Base-by-base conservation (phyloP, 441 rosid species). In the Corymbia citriodora region DNA sequence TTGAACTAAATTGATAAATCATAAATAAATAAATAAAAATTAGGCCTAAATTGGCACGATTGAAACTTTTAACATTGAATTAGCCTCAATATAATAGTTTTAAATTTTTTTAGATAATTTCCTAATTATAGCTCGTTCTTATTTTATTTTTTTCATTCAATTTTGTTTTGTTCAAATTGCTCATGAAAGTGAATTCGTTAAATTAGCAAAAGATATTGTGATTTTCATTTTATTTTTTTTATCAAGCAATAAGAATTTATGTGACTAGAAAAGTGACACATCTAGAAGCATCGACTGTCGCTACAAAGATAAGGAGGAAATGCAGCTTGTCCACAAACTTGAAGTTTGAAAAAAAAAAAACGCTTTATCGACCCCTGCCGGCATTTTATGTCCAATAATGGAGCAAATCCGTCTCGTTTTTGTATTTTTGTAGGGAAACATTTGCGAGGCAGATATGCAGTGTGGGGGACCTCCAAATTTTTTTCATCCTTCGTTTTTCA, bases 21-120 rank as follows among this genome's bases (percentile, higher is more conserved):
- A 1, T 25, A 59, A 59, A 25, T 33, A 33, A 33, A 33, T 33
- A 1, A 25, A 25, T n/a, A 1, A 25, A 25, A 0, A 9, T 10
- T 23, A 59, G 13, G 25, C 23, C 14, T 23, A 59, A 59, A 59
- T 1, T 10, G 0, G 25, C 0, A 59, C 1, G 9, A 59, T 23
- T 4, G 3, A 59, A 59, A 59, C 0, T 1, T 59, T 23, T 59
- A 59, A 0, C 1, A 59, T 3, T 23, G 0, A 10, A 59, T 23
- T 23, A 0, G 0, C 3, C 3, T 57, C 2, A 1, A 1, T 59
- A 59, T 13, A 59, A 55, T 19, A 19, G 5, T 2, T 55, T 55
- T 25, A 59, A 0, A 3, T 4, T 0, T 59, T 57, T 57, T 59
- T 59, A 3, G 1, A 59, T 3, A 59, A 59, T 59, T 59, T 4